phyloP scores from a whole-genome alignment of 2,329 filamentous ascomycete genomes.

The Emmonsia crescens region DNA sequence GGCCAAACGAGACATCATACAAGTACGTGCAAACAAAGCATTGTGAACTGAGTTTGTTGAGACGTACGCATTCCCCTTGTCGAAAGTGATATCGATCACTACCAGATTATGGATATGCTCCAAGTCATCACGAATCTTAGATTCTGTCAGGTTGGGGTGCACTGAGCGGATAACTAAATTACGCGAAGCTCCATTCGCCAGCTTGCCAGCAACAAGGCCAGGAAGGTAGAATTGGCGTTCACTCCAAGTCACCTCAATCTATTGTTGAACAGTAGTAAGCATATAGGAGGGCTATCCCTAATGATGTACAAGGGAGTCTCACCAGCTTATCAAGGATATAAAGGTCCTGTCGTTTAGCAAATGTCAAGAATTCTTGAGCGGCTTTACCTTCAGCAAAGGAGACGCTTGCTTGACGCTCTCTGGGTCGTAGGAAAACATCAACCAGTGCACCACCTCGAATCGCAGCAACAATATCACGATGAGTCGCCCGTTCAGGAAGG shows the following conservation, averaged over 20 bases:
- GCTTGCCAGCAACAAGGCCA: constrained; percentile 52
- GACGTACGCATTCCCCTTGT: constrained; percentile 51
- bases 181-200: constrained; percentile 56
- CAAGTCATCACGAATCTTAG: constrained; percentile 58
- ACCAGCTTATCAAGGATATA: constrained; percentile 60
- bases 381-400: constrained; percentile 58
- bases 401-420: constrained; percentile 52
- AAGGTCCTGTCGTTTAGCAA: constrained; percentile 54
- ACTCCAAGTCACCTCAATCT: constrained; percentile 61
- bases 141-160: constrained; percentile 49
- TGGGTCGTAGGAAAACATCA: constrained; percentile 52
- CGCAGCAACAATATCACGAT: constrained; percentile 53
- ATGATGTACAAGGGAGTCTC: constrained; percentile 21
- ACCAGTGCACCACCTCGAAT: constrained; percentile 61
- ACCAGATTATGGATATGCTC: constrained; percentile 74
- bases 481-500: constrained; percentile 51
- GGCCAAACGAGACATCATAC: constrained; percentile 57
- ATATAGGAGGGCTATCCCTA: neutral
- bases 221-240: constrained; percentile 59
- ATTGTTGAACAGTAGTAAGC: constrained; percentile 10
- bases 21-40: constrained; percentile 63
- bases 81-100: constrained; percentile 55
- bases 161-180: constrained; percentile 60
- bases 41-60: constrained; percentile 68
- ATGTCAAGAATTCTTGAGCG: constrained; percentile 53